phyloP scores from a whole-genome alignment of 1,284 basidiomycete genomes.

The Agaricales sp. region DNA sequence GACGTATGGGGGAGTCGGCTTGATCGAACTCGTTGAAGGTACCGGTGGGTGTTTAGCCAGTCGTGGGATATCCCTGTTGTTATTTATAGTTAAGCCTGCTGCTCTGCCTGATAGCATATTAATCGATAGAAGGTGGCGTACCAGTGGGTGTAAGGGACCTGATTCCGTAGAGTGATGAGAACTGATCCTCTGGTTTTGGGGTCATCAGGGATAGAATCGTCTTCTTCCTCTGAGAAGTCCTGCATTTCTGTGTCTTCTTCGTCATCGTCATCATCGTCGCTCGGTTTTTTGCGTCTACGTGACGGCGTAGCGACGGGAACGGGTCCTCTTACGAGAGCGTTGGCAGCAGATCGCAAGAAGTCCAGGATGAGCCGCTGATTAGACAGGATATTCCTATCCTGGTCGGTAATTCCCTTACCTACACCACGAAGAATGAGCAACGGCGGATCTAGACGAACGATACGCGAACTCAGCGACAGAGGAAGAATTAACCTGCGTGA shows the following conservation, averaged over 20 bases:
- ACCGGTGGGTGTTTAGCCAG: conserved; percentile 68
- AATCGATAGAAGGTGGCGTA: conserved; percentile 19
- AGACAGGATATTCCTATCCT: conserved; percentile 86
- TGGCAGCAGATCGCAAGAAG: conserved; percentile 70
- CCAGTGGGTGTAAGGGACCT: conserved; percentile 86
- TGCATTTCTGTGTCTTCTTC: conserved; percentile 26
- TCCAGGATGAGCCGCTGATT: conserved; percentile 87
- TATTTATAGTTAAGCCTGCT: no score
- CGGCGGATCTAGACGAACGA: conserved; percentile 8
- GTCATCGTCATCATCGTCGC: conserved; percentile 33
- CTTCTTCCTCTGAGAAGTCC: conserved; percentile 15
- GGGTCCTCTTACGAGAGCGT: conserved; percentile 52
- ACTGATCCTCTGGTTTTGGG: conserved; percentile 43
- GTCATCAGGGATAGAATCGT: conserved; percentile 12
- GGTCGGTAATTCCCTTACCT: conserved; percentile 92
- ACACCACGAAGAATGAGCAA: conserved; percentile 5
- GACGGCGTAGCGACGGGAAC: conserved; percentile 30
- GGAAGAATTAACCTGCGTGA: conserved; percentile 68
- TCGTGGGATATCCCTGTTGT: conserved; percentile 68
- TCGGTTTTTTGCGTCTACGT: conserved; percentile 32
- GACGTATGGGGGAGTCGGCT: conserved; percentile 57
- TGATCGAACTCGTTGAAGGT: conserved; percentile 24
- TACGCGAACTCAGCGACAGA: background rate
- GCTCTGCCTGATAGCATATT: conserved; percentile 10
- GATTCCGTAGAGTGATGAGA: conserved; percentile 85